Evolutionary conservation across 2,329 filamentous ascomycete genomes (phyloP), one percentile per base, ranked within the genome.

Genomic region (Diplodia sapinea): DNA sequence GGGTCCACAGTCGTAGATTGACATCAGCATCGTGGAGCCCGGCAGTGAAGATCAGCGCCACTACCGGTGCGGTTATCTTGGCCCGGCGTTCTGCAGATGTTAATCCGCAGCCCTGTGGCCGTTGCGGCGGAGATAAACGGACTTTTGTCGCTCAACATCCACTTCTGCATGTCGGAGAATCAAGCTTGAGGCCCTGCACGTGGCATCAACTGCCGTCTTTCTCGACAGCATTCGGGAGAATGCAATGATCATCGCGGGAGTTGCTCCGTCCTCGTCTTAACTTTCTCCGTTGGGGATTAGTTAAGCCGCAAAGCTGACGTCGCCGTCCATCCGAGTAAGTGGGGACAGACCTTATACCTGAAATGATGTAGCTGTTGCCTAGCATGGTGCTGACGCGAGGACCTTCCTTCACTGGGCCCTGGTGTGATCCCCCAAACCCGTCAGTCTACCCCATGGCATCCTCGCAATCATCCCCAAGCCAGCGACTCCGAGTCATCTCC

Each of bases 11-110:
- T 33, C n/a, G n/a, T 36, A 49, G 38, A 20, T 61, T 61, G 56
- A 61, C 56, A 49, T 61, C 40, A 61, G 40, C 3, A 38, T 26
- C 38, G 55, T 57, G 36, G 36, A 43, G 20, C 33, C 36, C n/a
- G 36, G n/a, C 20, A 33, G 55, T 31, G 15, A 61, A 15, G 23
- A 61, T 61, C 40, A 61, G 56, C 56, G 11, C 23, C 50, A 52
- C 50, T 52, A 9, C 51, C 51, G 20, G 4, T 20, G 15, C 55
- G 56, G 15, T 61, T 49, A 49, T 61, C 40, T 49, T 26, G 38
- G 56, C 4, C 56, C 38, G 40, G 31, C 17, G 11, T 56, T 26
- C 9, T 38, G n/a, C n/a, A 56, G 54, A 56, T 38, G 23, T 49
- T 23, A 4, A 31, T 29, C 6, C 15, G 26, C 3, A 61, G 56